A percentile compares a stretch with the other conserved stretches of the same genome.
Evolutionary conservation across 768 basidiomycete genomes (phyloP).

Genomic region (Trametes elegans): DNA sequence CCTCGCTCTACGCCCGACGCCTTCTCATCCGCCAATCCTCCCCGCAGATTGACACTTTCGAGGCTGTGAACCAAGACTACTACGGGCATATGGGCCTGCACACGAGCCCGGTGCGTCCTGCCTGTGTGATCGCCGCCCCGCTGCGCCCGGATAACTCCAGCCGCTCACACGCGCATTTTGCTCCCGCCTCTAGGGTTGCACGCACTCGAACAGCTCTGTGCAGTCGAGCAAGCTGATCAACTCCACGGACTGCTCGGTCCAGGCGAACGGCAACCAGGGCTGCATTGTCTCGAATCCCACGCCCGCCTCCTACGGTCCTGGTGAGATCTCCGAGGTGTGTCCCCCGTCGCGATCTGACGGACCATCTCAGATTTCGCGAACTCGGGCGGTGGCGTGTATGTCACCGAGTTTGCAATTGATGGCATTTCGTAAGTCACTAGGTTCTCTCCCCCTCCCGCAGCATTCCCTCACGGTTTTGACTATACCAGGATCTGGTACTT

Average conservation of each 20-base stretch:
- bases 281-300: slow-evolving; percentile 61
- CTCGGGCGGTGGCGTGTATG: slow-evolving; percentile 70
- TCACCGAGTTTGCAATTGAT: slow-evolving; percentile 64
- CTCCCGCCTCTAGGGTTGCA: slow-evolving; percentile 49
- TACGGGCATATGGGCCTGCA: slow-evolving; percentile 75
- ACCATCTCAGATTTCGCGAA: slow-evolving; percentile 48
- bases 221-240: slow-evolving; percentile 52
- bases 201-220: slow-evolving; percentile 41
- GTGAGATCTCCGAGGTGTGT: slow-evolving; percentile 10
- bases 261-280: slow-evolving; percentile 57
- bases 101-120: slow-evolving; percentile 46
- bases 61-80: slow-evolving; percentile 69
- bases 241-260: slow-evolving; percentile 59
- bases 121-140: neutral
- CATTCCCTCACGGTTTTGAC: neutral
- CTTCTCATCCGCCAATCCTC: slow-evolving; percentile 23
- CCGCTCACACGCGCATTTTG: neutral
- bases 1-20: slow-evolving; percentile 24
- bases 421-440: slow-evolving; percentile 57
- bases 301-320: slow-evolving; percentile 55
- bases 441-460: neutral
- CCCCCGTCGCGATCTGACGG: neutral
- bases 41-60: slow-evolving; percentile 59
- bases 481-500: slow-evolving; percentile 61
- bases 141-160: neutral